These are phyloP conservation scores for Calocybe indica DNA, from an alignment of 768 basidiomycete species.

Conservation along the genomic window DNA sequence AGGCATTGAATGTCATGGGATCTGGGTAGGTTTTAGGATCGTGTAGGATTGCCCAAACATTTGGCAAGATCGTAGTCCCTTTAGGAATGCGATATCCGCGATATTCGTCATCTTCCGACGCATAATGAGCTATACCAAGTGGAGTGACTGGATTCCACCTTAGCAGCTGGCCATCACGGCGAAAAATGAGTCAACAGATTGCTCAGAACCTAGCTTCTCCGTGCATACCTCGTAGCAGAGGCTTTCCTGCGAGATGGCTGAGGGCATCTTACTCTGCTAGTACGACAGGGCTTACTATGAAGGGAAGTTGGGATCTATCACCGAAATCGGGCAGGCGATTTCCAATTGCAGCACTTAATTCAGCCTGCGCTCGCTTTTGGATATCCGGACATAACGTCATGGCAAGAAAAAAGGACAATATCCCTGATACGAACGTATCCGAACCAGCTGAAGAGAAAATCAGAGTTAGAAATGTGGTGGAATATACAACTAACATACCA, in stretches of 20 bases:
- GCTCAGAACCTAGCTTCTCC: too few species aligned
- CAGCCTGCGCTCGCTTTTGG: background rate
- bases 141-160: background rate
- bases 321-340: background rate
- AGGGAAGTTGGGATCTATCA: background rate
- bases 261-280: background rate
- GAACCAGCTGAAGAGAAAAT: conserved; percentile 4
- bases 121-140: background rate
- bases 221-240: background rate
- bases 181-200: too few species aligned
- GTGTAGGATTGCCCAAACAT: background rate
- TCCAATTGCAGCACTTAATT: background rate
- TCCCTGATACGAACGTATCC: background rate
- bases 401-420: background rate
- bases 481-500: conserved; percentile 16
- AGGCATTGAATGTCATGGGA: background rate
- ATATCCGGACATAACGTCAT: background rate
- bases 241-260: background rate
- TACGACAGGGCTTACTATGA: background rate
- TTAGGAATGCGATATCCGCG: background rate
- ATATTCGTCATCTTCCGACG: background rate
- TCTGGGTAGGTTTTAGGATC: background rate
- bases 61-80: background rate
- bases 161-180: background rate
- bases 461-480: too few species aligned